A percentile compares a stretch with the other conserved stretches of the same genome.
These are phyloP conservation scores for Calonectria pseudoreteaudii DNA, from an alignment of 2,329 filamentous ascomycete genomes.

Conservation along the genomic window DNA sequence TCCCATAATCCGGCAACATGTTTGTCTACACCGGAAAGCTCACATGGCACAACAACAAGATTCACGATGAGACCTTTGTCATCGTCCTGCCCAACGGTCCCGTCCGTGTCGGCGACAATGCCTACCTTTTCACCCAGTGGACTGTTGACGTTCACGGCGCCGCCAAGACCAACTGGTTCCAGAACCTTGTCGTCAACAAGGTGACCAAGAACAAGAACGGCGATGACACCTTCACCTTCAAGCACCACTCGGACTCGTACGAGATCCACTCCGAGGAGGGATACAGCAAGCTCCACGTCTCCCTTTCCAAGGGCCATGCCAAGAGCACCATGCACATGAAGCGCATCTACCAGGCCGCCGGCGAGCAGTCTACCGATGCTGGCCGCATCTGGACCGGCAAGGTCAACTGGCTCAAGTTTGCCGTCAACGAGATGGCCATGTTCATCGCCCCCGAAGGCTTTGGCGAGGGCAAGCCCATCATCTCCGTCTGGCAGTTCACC, in stretches of 20 bases:
- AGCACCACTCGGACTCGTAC: constrained; percentile 20
- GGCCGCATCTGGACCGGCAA: constrained; percentile 37
- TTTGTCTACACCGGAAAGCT: constrained; percentile 37
- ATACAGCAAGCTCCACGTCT: constrained; percentile 27
- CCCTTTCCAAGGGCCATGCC: constrained; percentile 24
- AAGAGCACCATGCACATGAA: constrained; percentile 2
- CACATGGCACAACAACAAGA: constrained; percentile 30
- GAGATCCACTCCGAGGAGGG: constrained; percentile 22
- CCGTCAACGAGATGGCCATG: constrained; percentile 28
- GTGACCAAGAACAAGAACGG: constrained; percentile 13
- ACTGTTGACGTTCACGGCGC: constrained; percentile 18
- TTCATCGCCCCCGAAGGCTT: constrained; percentile 37
- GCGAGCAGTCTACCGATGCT: constrained; percentile 8
- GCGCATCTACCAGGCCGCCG: constrained; percentile 27
- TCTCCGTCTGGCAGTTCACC: constrained; percentile 35
- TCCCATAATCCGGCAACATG: constrained; percentile 19
- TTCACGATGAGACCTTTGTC: constrained; percentile 29
- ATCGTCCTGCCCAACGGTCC: constrained; percentile 32
- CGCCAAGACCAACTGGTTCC: constrained; percentile 34
- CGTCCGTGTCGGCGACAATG: constrained; percentile 33
- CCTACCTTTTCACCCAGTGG: constrained; percentile 39
- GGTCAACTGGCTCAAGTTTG: constrained; percentile 28
- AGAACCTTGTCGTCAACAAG: constrained; percentile 15
- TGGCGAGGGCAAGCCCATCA: constrained; percentile 31
- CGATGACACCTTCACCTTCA: constrained; percentile 24